Conservation (phyloP, 2,329 filamentous ascomycete genomes). For the Colletotrichum sp. region DNA sequence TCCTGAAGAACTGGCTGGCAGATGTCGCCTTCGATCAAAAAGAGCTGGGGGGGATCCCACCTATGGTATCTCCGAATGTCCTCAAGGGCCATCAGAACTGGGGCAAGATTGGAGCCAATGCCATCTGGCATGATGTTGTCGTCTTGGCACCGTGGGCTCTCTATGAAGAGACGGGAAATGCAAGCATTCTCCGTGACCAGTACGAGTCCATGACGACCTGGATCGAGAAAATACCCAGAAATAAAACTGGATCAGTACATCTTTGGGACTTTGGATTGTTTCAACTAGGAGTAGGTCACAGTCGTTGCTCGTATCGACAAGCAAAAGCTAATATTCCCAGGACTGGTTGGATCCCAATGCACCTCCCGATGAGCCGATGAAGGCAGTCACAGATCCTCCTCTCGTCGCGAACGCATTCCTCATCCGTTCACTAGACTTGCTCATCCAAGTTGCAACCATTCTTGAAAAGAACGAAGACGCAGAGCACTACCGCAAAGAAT, state of each 20-base stretch:
- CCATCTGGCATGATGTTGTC: slow-evolving; percentile 15
- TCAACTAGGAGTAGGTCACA: background rate
- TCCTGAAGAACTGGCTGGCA: slow-evolving; percentile 11
- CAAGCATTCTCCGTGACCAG: background rate
- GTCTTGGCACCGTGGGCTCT: slow-evolving; percentile 8
- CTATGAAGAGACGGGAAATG: background rate
- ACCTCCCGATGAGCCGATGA: slow-evolving; percentile 29
- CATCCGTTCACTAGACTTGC: slow-evolving; percentile 15
- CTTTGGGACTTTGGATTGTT: background rate
- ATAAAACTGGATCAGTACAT: background rate
- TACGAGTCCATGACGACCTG: slow-evolving; percentile 1
- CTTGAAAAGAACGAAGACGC: background rate
- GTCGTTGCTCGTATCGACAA: rapidly evolving
- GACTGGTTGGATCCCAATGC: slow-evolving; percentile 38
- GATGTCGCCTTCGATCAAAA: slow-evolving; percentile 26
- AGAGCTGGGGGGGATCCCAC: slow-evolving; percentile 38
- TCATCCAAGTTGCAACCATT: background rate
- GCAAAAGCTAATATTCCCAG: background rate
- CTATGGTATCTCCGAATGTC: slow-evolving; percentile 33
- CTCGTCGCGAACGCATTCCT: slow-evolving; percentile 37
- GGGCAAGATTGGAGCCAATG: slow-evolving; percentile 21
- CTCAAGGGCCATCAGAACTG: slow-evolving; percentile 17
- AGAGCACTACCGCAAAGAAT: background rate
- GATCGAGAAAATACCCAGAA: background rate
- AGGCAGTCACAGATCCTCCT: slow-evolving; percentile 30